phyloP scores from a whole-genome alignment of 2,329 filamentous ascomycete species.

The Zelopaecilomyces penicillatus region DNA sequence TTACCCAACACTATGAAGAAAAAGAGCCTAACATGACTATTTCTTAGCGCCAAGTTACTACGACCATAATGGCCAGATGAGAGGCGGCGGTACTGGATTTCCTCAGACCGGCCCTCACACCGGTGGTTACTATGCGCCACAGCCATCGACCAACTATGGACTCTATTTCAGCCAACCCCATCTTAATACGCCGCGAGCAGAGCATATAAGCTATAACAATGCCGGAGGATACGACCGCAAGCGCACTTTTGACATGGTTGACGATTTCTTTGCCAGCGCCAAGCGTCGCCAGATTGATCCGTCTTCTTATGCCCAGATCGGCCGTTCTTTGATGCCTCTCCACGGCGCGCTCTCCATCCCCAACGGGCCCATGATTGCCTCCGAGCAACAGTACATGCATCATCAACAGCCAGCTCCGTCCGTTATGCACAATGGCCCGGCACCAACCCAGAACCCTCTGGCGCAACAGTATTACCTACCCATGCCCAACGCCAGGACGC shows the following conservation, averaged over 20 bases:
- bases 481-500: slow-evolving; percentile 81
- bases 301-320: slow-evolving; percentile 81
- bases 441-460: slow-evolving; percentile 48
- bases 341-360: slow-evolving; percentile 62
- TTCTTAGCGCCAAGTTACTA: slow-evolving; percentile 49
- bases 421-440: slow-evolving; percentile 45
- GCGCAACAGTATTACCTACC: slow-evolving; percentile 78
- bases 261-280: slow-evolving; percentile 88
- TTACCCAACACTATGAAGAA: background rate
- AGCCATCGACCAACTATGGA: slow-evolving; percentile 52
- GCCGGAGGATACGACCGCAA: slow-evolving; percentile 58
- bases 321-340: slow-evolving; percentile 75
- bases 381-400: slow-evolving; percentile 45
- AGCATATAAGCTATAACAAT: slow-evolving; percentile 53
- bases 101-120: slow-evolving; percentile 47
- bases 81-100: slow-evolving; percentile 46
- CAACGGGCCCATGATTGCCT: slow-evolving; percentile 35
- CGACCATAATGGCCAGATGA: slow-evolving; percentile 57
- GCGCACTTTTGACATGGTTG: slow-evolving; percentile 78
- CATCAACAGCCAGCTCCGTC: slow-evolving; percentile 29
- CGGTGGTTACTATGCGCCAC: slow-evolving; percentile 49
- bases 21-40: slow-evolving; percentile 13
- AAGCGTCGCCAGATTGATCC: slow-evolving; percentile 90
- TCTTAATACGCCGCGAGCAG: slow-evolving; percentile 43
- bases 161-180: slow-evolving; percentile 69